A percentile compares a stretch with the other conserved stretches of the same genome.
Evolutionary conservation across 176 grass and related monocot species (phyloP).

Genomic region (Triticum aestivum): DNA sequence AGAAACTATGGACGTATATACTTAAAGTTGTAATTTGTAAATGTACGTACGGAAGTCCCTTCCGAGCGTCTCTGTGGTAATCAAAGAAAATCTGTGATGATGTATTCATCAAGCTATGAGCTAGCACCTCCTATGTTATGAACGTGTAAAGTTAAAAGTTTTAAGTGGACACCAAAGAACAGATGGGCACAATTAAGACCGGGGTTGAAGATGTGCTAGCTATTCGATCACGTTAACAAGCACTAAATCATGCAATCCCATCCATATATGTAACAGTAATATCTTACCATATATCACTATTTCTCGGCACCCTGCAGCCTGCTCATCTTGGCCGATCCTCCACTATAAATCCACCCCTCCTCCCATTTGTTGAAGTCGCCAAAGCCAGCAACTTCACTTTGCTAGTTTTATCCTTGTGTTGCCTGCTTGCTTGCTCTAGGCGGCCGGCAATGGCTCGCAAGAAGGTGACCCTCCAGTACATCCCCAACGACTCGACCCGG

Average conservation of each 20-base stretch:
- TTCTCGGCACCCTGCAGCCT: background rate
- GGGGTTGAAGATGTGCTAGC: background rate
- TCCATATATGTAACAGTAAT: background rate
- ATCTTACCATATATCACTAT: background rate
- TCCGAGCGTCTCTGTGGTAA: background rate
- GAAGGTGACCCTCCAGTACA: conserved; percentile 34
- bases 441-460: conserved; percentile 33
- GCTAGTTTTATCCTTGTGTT: background rate
- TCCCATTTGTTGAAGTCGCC: background rate
- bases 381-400: background rate
- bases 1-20: background rate
- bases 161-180: background rate
- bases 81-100: background rate
- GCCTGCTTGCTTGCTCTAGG: background rate
- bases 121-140: background rate
- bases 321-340: background rate
- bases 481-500: conserved; percentile 28
- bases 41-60: background rate
- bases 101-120: background rate
- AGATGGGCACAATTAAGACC: background rate
- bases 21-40: background rate
- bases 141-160: background rate
- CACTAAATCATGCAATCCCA: background rate
- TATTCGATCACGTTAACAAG: background rate
- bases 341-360: background rate